phyloP scores from a whole-genome alignment of 2,329 filamentous ascomycete species.

The Ophiocordyceps camponoti-leonardi region DNA sequence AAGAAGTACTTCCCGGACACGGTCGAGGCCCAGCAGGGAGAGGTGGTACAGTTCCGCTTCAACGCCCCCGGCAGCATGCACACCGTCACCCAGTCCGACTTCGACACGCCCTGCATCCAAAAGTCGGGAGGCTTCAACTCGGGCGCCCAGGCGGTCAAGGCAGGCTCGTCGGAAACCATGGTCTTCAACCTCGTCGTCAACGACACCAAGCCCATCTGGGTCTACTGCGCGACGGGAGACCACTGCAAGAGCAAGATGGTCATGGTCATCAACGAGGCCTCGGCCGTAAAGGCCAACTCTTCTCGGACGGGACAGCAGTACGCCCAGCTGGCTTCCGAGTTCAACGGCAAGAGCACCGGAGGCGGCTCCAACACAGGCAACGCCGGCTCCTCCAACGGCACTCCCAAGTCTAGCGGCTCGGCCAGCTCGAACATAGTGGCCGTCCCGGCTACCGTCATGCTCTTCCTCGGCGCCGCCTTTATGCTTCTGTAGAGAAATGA shows the following conservation, averaged over 20 bases:
- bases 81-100: conserved; percentile 63
- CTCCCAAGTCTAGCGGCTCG: not conserved
- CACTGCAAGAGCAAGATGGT: conserved; percentile 65
- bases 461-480: conserved; percentile 24
- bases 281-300: conserved; percentile 27
- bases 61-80: conserved; percentile 44
- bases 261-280: conserved; percentile 57
- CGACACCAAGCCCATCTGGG: conserved; percentile 55
- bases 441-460: conserved; percentile 23
- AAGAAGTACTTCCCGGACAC: conserved; percentile 50
- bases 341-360: not conserved
- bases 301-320: not conserved
- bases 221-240: conserved; percentile 57
- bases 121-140: conserved; percentile 47
- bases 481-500: conserved; percentile 16
- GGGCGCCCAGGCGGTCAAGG: conserved; percentile 45
- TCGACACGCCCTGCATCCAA: conserved; percentile 52
- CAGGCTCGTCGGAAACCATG: conserved; percentile 32
- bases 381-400: not conserved
- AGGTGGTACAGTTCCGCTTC: conserved; percentile 52
- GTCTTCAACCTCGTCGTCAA: conserved; percentile 58
- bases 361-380: conserved; percentile 4
- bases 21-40: conserved; percentile 43
- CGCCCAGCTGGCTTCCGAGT: not conserved
- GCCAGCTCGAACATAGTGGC: conserved; percentile 14